Conservation (phyloP, 2,329 filamentous ascomycete species). For the Plectosphaerella sp. region DNA sequence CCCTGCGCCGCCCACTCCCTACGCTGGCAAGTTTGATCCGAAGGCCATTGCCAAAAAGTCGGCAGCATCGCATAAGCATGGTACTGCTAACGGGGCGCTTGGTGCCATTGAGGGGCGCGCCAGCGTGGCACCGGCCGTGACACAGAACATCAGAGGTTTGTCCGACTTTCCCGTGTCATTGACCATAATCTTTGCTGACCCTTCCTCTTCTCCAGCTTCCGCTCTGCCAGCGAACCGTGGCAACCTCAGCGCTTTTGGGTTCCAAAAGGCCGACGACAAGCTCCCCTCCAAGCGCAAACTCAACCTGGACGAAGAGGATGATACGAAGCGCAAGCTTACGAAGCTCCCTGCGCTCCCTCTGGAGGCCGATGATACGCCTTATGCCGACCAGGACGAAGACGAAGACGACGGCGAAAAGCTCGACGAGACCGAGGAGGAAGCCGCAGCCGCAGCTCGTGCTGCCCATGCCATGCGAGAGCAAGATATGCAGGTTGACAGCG, state of each 20-base stretch:
- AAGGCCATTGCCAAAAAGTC: constrained; percentile 82
- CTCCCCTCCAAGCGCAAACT: constrained; percentile 67
- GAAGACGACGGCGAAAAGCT: constrained; percentile 70
- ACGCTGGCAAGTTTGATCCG: constrained; percentile 79
- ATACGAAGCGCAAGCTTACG: constrained; percentile 80
- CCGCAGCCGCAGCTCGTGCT: constrained; percentile 77
- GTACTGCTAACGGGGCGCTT: constrained; percentile 44
- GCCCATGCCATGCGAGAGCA: constrained; percentile 82
- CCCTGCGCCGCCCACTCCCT: constrained; percentile 45
- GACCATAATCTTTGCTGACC: constrained; percentile 16
- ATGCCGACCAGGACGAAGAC: constrained; percentile 59
- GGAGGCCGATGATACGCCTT: constrained; percentile 56
- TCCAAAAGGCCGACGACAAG: constrained; percentile 73
- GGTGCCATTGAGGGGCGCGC: constrained; percentile 40
- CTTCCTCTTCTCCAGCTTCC: constrained; percentile 29
- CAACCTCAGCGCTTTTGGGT: constrained; percentile 80
- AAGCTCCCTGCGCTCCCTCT: constrained; percentile 78
- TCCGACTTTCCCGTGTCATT: background rate
- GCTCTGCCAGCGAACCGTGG: constrained; percentile 62
- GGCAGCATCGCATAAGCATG: constrained; percentile 52
- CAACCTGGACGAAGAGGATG: constrained; percentile 85
- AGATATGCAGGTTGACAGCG: constrained; percentile 46
- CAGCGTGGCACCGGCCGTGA: constrained; percentile 23
- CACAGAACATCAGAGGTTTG: constrained; percentile 31
- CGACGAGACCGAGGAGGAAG: constrained; percentile 80